These are phyloP conservation scores for Monsonia emarginata DNA, from an alignment of 441 rosid genomes.

Conservation along the genomic window DNA sequence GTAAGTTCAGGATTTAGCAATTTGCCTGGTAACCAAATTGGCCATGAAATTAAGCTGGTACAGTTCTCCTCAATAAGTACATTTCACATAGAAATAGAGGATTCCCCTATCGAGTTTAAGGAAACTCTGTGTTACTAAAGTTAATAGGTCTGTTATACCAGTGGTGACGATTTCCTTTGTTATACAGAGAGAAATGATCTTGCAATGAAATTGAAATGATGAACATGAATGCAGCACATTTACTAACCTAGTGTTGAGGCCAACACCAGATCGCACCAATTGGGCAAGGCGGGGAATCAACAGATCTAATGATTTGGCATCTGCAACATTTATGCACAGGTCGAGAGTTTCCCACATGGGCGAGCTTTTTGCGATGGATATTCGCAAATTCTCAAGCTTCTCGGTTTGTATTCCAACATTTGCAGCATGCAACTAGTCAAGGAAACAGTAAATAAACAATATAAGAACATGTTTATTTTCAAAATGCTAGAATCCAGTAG, in stretches of 20 bases:
- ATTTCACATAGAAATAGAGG: too few relatives aligned
- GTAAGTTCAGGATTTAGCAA: neutral
- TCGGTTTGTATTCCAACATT: conserved; percentile 86
- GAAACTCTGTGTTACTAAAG: neutral
- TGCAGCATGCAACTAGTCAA: conserved; percentile 86
- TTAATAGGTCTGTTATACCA: neutral
- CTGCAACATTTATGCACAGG: conserved; percentile 70
- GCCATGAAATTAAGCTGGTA: neutral
- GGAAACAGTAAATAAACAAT: conserved; percentile 14
- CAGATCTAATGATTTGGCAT: conserved; percentile 59
- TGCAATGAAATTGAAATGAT: neutral
- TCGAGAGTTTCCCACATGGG: conserved; percentile 99
- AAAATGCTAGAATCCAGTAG: conserved; percentile 14
- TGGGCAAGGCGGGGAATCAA: conserved; percentile 82
- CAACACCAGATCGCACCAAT: conserved; percentile 84
- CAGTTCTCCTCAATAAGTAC: too few relatives aligned
- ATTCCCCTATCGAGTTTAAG: neutral
- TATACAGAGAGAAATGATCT: neutral
- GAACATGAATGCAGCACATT: neutral
- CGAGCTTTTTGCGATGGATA: conserved; percentile 90
- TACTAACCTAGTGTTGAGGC: conserved; percentile 91
- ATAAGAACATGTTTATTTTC: conserved; percentile 1
- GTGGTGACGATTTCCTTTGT: too few relatives aligned
- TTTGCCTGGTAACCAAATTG: neutral
- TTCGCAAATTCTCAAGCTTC: conserved; percentile 85